Evolutionary conservation across 139 green algal species (phyloP), one percentile per base, ranked within the genome.

Genomic region (Micractinium sp.): DNA sequence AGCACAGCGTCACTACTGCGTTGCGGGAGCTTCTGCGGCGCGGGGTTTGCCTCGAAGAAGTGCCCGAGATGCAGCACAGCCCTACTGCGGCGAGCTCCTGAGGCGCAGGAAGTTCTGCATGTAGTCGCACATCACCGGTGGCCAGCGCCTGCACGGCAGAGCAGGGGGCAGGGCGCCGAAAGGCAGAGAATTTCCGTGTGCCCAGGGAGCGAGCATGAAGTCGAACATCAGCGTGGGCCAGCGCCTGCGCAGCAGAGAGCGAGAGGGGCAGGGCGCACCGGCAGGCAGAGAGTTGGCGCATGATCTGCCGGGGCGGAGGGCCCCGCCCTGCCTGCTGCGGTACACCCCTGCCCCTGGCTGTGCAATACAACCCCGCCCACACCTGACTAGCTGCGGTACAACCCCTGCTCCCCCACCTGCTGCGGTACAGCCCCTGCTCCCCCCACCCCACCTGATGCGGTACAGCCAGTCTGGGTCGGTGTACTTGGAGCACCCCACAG

Each of bases 401-500:
- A 4, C 56, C 66, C 47, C 47, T 35, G 73, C 39, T 82, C 15
- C 60, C 67, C 23, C 41, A n/a, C 53, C 81, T 60, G n/a, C 36
- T 81, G 84, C 67, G 56, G 31, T 22, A 71, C 9, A 19, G 22
- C 15, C 14, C 38, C 27, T 9, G 36, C 12, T 20, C 3, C 71
- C 25, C 38, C 33, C n/a, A 3, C 18, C 82, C 25, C 36, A 88
- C 85, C 85, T 33, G 66, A 98, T 95, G 27, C 88, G 78, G 0
- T 9, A 0, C 86, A 98, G 87, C 96, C 96, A 98, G 63, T 98
- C 95, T 19, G 47, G 5, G 82, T 98, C 96, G 63, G 90, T 69
- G 79, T 98, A 98, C 69, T 95, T 94, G 47, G 36, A 85, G 93
- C 96, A 98, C 2, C 96, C 96, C 0, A 95, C 91, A 7, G 90